phyloP scores from a whole-genome alignment of 805 yeast species.

The Ogataea minuta region DNA sequence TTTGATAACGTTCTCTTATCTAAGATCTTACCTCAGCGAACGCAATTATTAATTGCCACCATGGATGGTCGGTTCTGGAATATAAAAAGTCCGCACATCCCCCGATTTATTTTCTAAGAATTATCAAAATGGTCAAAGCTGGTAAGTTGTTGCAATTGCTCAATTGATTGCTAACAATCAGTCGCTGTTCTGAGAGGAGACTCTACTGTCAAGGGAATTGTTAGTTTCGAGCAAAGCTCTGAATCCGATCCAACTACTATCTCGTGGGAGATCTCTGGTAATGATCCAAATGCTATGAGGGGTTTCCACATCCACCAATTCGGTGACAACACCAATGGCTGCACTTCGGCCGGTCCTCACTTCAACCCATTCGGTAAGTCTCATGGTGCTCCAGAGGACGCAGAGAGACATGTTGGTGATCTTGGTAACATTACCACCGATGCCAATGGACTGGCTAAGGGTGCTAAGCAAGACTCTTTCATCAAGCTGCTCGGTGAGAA shows the following conservation, averaged over 20 bases:
- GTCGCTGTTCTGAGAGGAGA: conserved; percentile 98
- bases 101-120: not conserved
- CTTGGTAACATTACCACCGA: conserved; percentile 93
- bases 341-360: conserved; percentile 98
- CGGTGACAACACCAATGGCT: conserved; percentile 99
- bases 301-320: conserved; percentile 98
- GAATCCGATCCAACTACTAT: conserved; percentile 83
- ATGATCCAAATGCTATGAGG: conserved; percentile 80
- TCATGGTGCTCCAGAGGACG: conserved; percentile 91
- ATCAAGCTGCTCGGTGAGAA: conserved; percentile 82
- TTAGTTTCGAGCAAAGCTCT: conserved; percentile 77
- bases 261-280: conserved; percentile 86
- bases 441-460: conserved; percentile 86
- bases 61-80: conserved; percentile 5
- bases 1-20: not conserved
- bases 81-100: conserved; percentile 1
- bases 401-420: conserved; percentile 88
- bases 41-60: conserved; percentile 11
- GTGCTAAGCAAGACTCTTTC: conserved; percentile 72
- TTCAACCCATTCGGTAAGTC: conserved; percentile 86
- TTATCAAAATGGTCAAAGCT: conserved; percentile 13
- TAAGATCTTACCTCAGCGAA: not conserved
- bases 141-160: conserved; percentile 5
- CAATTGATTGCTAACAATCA: conserved; percentile 37
- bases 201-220: conserved; percentile 82